phyloP scores from a whole-genome alignment of 1,284 basidiomycete genomes.

The Cystobasidium sp. region DNA sequence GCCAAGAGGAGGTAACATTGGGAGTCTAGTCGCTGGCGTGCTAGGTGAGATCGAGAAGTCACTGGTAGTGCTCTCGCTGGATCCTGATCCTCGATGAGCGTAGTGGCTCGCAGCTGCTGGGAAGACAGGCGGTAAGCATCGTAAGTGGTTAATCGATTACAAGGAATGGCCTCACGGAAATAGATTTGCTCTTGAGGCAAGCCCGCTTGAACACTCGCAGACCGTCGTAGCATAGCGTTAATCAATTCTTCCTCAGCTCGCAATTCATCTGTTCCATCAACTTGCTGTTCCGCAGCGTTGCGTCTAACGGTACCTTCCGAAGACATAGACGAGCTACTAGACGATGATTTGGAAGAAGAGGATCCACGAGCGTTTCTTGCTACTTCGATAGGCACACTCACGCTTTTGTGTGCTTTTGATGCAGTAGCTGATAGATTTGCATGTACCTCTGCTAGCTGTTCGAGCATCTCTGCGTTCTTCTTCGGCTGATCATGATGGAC shows the following conservation, averaged over 20 bases:
- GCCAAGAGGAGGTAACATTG: neutral
- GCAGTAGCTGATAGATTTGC: slow-evolving; percentile 44
- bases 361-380: slow-evolving; percentile 8
- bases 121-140: neutral
- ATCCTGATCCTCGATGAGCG: slow-evolving; percentile 13
- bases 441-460: slow-evolving; percentile 47
- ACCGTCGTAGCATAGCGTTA: neutral
- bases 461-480: slow-evolving; percentile 65
- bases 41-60: slow-evolving; percentile 16
- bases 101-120: slow-evolving; percentile 2
- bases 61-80: slow-evolving; percentile 13
- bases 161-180: neutral
- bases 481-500: slow-evolving; percentile 86
- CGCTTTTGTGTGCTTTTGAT: slow-evolving; percentile 11
- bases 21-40: slow-evolving; percentile 11
- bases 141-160: neutral
- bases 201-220: neutral
- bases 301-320: slow-evolving; percentile 6
- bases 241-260: neutral
- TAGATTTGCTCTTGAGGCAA: neutral
- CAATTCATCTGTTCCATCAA: neutral
- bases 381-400: slow-evolving; percentile 7
- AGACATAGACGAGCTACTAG: neutral
- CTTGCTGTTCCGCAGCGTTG: neutral
- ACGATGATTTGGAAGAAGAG: slow-evolving; percentile 26